Base-by-base conservation (phyloP, 1,139 yeast genomes). In the Zygoascus hellenicus region DNA sequence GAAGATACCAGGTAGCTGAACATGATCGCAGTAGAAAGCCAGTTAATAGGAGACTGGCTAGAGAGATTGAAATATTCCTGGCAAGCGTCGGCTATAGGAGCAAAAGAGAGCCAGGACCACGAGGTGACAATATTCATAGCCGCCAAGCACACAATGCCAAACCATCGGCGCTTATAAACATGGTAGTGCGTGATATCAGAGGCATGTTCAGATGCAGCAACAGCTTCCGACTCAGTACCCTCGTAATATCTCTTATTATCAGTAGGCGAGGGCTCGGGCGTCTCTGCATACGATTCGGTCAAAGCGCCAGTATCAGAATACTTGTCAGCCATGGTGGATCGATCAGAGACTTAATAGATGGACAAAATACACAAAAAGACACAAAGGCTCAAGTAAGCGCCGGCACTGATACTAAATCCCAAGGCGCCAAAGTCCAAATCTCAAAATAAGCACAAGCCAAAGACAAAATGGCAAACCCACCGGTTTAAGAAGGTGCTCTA, bases 21-120 rank as follows among this genome's bases (percentile, higher is more conserved):
- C 33, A 65, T 49, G 48, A 63, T 58, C 28, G 60, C 67, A 1
- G 64, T 64, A 9, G 68, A 61, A 15, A 65, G 58, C 69, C 69
- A 65, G 58, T 65, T 65, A 42, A 65, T 58, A n/a, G 68, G 66
- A 10, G 61, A 47, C 30, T 61, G 57, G 6, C 61, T 50, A 32
- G 42, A 22, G n/a, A 63, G 54, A 14, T 48, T 42, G 48, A 58
- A 65, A 46, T 54, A 59, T 13, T 52, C 58, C 5, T 58, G 55
- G 2, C 61, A 54, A 15, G 55, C 50, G 9, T 53, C 50, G 5
- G 68, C 58, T 9, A 65, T 56, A 26, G 69, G 66, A 1, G 69
- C 62, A 50, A 61, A 65, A 5, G 66, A 53, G 32, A 65, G 58
- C 68, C 68, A 64, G 6, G 66, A 66, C 68, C 68, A 65, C 2